Conservation (phyloP, 2,329 filamentous ascomycete species). For the Aulographum hederae region DNA sequence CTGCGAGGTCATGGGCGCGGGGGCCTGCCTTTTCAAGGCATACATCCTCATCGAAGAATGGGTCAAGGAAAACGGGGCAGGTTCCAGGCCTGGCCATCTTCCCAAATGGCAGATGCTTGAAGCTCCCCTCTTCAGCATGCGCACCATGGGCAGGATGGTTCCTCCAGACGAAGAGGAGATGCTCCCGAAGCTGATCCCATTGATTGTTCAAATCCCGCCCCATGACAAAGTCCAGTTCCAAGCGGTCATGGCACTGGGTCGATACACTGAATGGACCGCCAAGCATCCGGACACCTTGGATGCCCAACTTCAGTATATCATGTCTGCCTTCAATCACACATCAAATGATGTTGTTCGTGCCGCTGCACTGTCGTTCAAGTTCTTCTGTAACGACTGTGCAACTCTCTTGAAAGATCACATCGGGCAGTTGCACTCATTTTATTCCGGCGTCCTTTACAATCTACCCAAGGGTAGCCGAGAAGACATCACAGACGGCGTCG, state of each 20-base stretch:
- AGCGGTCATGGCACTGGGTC: conserved; percentile 88
- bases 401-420: conserved; percentile 71
- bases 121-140: conserved; percentile 84
- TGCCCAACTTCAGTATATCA: conserved; percentile 87
- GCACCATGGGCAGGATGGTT: conserved; percentile 93
- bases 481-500: conserved; percentile 90
- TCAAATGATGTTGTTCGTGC: conserved; percentile 85
- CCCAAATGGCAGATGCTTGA: conserved; percentile 95
- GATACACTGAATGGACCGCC: conserved; percentile 96
- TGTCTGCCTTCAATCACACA: conserved; percentile 73
- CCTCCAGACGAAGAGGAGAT: conserved; percentile 74
- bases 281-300: conserved; percentile 85
- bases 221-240: conserved; percentile 98
- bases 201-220: conserved; percentile 83
- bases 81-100: conserved; percentile 55
- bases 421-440: conserved; percentile 76
- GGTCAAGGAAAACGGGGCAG: conserved; percentile 65
- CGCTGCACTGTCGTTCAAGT: conserved; percentile 86
- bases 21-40: conserved; percentile 78
- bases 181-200: conserved; percentile 76
- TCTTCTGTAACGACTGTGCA: conserved; percentile 90
- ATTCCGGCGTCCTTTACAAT: conserved; percentile 73
- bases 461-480: conserved; percentile 78
- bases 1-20: conserved; percentile 88
- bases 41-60: conserved; percentile 73